A percentile compares a stretch with the other conserved stretches of the same genome.
Conservation (phyloP, 202 grass and related monocot species). For the Hordeum pubiflorum region DNA sequence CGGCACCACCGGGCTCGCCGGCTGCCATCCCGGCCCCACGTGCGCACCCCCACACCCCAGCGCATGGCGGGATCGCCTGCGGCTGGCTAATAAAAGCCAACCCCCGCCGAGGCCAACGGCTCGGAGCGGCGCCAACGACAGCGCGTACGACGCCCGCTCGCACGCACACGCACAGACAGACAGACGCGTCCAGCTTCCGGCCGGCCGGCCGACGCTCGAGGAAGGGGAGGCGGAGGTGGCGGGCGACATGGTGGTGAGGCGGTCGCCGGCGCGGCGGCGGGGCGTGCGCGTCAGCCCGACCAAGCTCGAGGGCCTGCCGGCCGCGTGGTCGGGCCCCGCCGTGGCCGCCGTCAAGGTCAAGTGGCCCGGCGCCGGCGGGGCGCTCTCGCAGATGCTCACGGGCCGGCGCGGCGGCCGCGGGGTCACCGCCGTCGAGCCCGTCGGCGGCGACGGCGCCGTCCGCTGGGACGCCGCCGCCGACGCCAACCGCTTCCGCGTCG, state of each 20-base stretch:
- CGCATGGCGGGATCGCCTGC: slow-evolving; percentile 24
- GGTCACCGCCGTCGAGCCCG: slow-evolving; percentile 34
- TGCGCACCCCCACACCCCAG: neutral
- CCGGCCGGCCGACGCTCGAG: neutral
- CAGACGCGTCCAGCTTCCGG: neutral
- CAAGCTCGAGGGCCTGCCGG: slow-evolving; percentile 51
- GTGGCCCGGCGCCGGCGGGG: slow-evolving; percentile 32
- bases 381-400: slow-evolving; percentile 44
- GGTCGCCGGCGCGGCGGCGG: slow-evolving; percentile 6
- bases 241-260: slow-evolving; percentile 22
- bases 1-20: neutral
- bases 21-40: slow-evolving; percentile 20
- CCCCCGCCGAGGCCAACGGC: neutral
- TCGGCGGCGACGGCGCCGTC: slow-evolving; percentile 35
- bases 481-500: slow-evolving; percentile 37
- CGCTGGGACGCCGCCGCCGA: slow-evolving; percentile 39
- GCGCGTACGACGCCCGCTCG: too few species aligned
- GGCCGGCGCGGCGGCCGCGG: slow-evolving; percentile 36
- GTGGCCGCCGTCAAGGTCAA: slow-evolving; percentile 43
- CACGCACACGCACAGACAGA: neutral
- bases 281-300: slow-evolving; percentile 29
- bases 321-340: slow-evolving; percentile 6
- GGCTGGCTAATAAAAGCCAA: slow-evolving; percentile 31
- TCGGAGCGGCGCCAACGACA: neutral
- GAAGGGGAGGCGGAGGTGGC: neutral